Percentiles rank a stretch among this genome's conserved stretches.
Evolutionary conservation across 2,329 filamentous ascomycete species (phyloP).

Genomic region (Diplodia sapinea): DNA sequence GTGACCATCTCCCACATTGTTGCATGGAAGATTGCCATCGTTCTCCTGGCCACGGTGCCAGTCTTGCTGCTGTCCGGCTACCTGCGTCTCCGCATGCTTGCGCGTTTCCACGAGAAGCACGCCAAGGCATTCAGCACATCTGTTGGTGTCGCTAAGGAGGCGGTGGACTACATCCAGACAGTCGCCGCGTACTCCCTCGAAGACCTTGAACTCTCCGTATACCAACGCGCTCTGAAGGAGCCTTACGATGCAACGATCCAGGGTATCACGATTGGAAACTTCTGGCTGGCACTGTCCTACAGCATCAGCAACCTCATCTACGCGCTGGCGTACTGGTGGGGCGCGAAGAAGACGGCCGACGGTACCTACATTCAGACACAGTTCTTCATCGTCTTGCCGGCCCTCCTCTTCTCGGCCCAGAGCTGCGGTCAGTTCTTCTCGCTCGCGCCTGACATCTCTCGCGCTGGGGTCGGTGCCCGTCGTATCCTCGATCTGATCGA

Average conservation of each 20-base stretch:
- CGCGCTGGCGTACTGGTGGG: slow-evolving; percentile 74
- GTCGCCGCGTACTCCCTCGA: slow-evolving; percentile 50
- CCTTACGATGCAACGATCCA: slow-evolving; percentile 41
- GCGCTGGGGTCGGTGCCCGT: background rate
- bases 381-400: slow-evolving; percentile 68
- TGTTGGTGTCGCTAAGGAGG: slow-evolving; percentile 50
- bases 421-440: slow-evolving; percentile 70
- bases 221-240: slow-evolving; percentile 44
- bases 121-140: slow-evolving; percentile 49
- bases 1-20: slow-evolving; percentile 50
- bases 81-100: slow-evolving; percentile 83
- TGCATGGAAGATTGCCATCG: slow-evolving; percentile 86
- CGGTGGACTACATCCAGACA: slow-evolving; percentile 51
- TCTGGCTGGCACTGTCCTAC: slow-evolving; percentile 23
- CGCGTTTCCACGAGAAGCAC: slow-evolving; percentile 71
- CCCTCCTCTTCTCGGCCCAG: slow-evolving; percentile 71
- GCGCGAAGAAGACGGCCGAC: slow-evolving; percentile 46
- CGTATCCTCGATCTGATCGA: slow-evolving; percentile 22
- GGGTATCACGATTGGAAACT: slow-evolving; percentile 44
- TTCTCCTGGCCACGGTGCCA: slow-evolving; percentile 79
- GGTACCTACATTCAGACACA: slow-evolving; percentile 57
- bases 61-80: slow-evolving; percentile 79
- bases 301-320: slow-evolving; percentile 63
- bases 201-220: slow-evolving; percentile 45
- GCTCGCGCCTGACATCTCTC: slow-evolving; percentile 51